phyloP scores from a whole-genome alignment of 768 basidiomycete genomes.

The Kwoniella shandongensis region DNA sequence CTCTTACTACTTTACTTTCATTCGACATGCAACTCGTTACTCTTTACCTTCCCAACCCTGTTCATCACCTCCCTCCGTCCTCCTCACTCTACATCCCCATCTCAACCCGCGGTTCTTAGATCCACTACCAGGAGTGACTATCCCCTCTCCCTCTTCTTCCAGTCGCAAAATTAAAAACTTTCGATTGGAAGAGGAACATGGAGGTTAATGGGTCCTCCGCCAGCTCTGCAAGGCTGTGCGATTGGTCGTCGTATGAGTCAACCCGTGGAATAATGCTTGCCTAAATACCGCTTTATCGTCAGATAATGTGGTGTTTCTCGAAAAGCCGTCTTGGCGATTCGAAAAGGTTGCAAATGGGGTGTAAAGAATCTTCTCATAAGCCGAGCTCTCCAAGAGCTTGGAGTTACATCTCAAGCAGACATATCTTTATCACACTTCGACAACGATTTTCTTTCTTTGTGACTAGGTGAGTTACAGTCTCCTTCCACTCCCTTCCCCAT shows the following conservation, averaged over 20 bases:
- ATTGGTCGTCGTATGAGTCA: slow-evolving; percentile 53
- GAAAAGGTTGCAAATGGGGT: slow-evolving; percentile 19
- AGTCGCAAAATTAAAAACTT: background rate
- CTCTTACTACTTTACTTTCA: background rate
- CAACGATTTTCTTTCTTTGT: background rate
- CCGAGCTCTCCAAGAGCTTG: background rate
- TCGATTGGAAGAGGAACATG: background rate
- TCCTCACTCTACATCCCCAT: slow-evolving; percentile 13
- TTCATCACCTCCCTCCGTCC: slow-evolving; percentile 2
- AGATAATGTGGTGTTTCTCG: too few species aligned
- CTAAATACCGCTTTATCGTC: too few species aligned
- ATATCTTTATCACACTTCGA: background rate
- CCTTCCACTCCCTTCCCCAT: slow-evolving; percentile 2
- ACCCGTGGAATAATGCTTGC: slow-evolving; percentile 46
- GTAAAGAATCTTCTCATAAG: slow-evolving; percentile 6
- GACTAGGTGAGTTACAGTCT: background rate
- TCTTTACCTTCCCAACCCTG: slow-evolving; percentile 3
- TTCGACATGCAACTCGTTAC: slow-evolving; percentile 16
- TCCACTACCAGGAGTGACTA: slow-evolving; percentile 46
- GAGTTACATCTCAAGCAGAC: slow-evolving; percentile 3
- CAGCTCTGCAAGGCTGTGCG: slow-evolving; percentile 45
- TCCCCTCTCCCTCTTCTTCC: slow-evolving; percentile 21
- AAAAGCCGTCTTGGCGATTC: slow-evolving; percentile 15
- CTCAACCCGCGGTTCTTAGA: slow-evolving; percentile 52
- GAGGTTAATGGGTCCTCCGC: slow-evolving; percentile 36